Evolutionary conservation across 1,284 basidiomycete genomes (phyloP).

Genomic region (Melampsora larici-populina): DNA sequence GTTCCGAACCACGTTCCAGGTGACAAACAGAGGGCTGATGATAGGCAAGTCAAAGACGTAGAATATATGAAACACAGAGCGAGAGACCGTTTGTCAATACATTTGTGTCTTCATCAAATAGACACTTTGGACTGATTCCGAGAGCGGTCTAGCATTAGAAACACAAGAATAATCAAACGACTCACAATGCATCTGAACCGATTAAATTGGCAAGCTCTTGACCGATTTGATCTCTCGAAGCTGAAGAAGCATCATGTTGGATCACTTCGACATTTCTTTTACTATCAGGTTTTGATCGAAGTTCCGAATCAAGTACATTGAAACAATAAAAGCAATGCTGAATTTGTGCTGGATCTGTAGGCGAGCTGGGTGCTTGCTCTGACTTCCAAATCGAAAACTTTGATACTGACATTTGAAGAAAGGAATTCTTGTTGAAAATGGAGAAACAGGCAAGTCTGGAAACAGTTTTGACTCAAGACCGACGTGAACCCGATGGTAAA

Average conservation of each 20-base stretch:
- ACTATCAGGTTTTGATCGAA: conserved; percentile 50
- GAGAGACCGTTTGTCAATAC: not conserved
- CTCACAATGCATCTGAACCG: conserved; percentile 34
- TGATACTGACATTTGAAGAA: conserved; percentile 5
- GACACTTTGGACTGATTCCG: not conserved
- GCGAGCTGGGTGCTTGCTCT: conserved; percentile 18
- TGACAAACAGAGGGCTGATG: conserved; percentile 85
- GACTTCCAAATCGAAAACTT: conserved; percentile 5
- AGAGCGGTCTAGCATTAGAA: no score
- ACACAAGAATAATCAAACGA: no score
- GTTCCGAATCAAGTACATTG: conserved; percentile 69
- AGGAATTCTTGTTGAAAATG: no score
- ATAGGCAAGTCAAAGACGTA: conserved; percentile 32
- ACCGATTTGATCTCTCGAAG: not conserved
- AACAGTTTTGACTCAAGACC: no score
- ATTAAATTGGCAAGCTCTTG: conserved; percentile 11
- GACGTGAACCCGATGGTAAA: no score
- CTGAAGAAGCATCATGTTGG: not conserved
- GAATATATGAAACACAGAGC: not conserved
- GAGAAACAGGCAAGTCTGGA: no score
- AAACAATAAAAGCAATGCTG: conserved; percentile 74
- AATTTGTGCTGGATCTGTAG: conserved; percentile 12
- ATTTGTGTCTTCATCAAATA: not conserved
- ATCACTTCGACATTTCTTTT: not conserved
- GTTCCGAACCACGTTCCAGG: conserved; percentile 73